Evolutionary conservation across 2,329 filamentous ascomycete species (phyloP).

Genomic region (Beauveria bassiana): DNA sequence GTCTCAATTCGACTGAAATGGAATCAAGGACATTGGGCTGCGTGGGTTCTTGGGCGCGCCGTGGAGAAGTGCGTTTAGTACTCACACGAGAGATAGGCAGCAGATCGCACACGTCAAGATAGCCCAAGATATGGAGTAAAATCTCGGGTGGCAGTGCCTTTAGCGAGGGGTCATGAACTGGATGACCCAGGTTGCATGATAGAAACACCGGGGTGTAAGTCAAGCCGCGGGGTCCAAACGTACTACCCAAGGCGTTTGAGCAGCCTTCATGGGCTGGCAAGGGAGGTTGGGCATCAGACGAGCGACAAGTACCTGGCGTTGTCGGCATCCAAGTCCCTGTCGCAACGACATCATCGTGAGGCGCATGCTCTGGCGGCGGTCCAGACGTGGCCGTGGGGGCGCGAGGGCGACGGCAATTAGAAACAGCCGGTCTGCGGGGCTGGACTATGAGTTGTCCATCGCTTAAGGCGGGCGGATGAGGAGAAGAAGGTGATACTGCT

Average conservation of each 20-base stretch:
- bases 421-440: neutral
- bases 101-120: slow-evolving; percentile 50
- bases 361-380: neutral
- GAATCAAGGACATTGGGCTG: slow-evolving; percentile 3
- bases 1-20: neutral
- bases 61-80: slow-evolving; percentile 13
- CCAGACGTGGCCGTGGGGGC: slow-evolving; percentile 5
- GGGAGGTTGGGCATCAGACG: slow-evolving; percentile 12
- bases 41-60: neutral
- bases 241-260: neutral
- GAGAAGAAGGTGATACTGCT: neutral
- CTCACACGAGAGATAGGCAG: slow-evolving; percentile 49
- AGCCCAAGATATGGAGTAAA: slow-evolving; percentile 46
- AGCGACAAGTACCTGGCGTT: neutral
- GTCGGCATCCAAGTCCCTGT: neutral
- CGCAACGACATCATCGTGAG: slow-evolving; percentile 4
- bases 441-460: neutral
- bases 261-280: neutral
- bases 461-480: neutral
- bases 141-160: slow-evolving; percentile 45
- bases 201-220: slow-evolving; percentile 10
- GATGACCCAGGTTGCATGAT: slow-evolving; percentile 1
- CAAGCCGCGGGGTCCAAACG: neutral
- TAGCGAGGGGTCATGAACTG: neutral
- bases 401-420: slow-evolving; percentile 3